Evolutionary conservation across 345 rosid species (phyloP).

Genomic region (Carallia pectinifolia): DNA sequence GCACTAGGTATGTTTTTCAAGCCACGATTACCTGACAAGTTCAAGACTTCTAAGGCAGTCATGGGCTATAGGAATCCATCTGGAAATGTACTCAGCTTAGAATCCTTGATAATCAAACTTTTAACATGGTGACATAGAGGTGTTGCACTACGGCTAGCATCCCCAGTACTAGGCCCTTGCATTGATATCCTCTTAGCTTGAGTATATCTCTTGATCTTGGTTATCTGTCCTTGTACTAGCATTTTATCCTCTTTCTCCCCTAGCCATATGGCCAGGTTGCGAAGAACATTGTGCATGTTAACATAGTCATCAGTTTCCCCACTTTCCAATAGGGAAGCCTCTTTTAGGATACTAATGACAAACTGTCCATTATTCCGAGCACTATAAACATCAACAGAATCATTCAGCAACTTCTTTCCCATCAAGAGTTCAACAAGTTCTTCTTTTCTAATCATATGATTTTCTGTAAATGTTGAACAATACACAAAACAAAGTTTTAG

Average conservation of each 20-base stretch:
- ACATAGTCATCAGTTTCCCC: neutral
- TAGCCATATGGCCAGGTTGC: conserved; percentile 1
- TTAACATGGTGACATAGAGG: neutral
- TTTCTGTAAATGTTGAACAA: neutral
- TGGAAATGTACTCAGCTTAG: neutral
- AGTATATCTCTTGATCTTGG: neutral
- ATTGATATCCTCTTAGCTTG: neutral
- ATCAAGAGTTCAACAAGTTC: conserved; percentile 4
- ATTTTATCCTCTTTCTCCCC: conserved; percentile 8
- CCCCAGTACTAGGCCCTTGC: neutral
- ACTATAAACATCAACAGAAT: neutral
- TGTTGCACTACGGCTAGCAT: neutral
- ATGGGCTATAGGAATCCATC: neutral
- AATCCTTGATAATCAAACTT: neutral
- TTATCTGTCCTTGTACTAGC: neutral
- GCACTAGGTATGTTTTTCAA: neutral
- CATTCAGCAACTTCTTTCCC: neutral
- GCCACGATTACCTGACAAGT: neutral
- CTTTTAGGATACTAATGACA: neutral
- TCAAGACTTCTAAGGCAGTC: neutral
- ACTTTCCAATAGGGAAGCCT: conserved; percentile 1
- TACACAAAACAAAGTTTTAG: conserved; percentile 1
- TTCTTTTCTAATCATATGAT: neutral
- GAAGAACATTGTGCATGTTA: conserved; percentile 2
- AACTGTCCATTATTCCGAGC: neutral